A percentile compares a stretch with the other conserved stretches of the same genome.
Conservation (phyloP, 169 alveolate genomes). For the Plasmodium fragile region DNA sequence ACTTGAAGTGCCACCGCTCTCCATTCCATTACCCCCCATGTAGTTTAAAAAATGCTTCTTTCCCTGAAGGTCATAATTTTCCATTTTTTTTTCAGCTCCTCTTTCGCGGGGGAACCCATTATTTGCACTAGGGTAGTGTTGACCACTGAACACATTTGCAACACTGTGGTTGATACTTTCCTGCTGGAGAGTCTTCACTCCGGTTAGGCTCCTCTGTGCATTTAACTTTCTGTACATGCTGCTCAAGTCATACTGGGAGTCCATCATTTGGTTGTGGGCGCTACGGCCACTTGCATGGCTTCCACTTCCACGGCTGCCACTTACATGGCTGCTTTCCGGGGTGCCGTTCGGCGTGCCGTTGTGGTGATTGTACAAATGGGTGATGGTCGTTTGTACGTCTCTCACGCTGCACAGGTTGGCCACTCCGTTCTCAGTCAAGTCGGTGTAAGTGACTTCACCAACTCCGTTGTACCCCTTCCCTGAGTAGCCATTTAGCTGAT, state of each 20-base stretch:
- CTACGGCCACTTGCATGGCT: not conserved
- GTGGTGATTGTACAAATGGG: not conserved
- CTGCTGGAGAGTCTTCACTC: not conserved
- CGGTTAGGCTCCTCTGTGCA: not conserved
- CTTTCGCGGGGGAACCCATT: not conserved
- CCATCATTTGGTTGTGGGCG: not conserved
- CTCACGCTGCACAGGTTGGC: not conserved
- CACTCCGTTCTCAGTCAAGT: not conserved
- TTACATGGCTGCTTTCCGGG: not conserved
- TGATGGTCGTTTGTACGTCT: not conserved
- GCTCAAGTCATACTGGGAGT: not conserved
- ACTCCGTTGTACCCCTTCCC: not conserved
- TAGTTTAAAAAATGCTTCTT: not conserved
- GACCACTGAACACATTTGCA: not conserved
- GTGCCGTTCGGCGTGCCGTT: not conserved
- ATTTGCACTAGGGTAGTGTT: not conserved
- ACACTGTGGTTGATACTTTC: not conserved
- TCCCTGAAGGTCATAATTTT: not conserved
- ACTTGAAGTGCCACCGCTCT: not conserved
- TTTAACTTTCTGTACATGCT: not conserved
- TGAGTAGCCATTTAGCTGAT: not conserved
- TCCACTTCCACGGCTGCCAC: too few species aligned
- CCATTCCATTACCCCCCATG: not conserved
- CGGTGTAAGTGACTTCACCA: not conserved
- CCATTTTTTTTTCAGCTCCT: not conserved